These are phyloP conservation scores for Rhodotorula mucilaginosa DNA, from an alignment of 1,284 basidiomycete species.

Conservation along the genomic window DNA sequence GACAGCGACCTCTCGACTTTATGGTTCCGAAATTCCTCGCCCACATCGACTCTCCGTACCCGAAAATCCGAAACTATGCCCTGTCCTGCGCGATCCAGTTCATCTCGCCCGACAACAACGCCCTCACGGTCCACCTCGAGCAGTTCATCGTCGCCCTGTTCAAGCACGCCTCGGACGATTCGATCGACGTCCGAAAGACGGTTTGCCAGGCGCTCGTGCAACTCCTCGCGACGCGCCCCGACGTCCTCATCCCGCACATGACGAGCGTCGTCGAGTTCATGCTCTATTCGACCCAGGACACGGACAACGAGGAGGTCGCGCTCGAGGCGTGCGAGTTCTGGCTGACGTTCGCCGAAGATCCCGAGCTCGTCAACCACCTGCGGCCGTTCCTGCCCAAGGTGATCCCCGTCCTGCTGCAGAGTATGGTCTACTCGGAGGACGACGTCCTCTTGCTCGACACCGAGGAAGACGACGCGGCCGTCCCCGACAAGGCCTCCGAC, in stretches of 20 bases:
- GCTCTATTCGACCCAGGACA: slow-evolving; percentile 96
- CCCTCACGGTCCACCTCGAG: slow-evolving; percentile 68
- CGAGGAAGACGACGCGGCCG: slow-evolving; percentile 76
- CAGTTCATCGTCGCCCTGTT: slow-evolving; percentile 88
- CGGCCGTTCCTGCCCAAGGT: slow-evolving; percentile 82
- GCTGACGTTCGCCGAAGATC: slow-evolving; percentile 97
- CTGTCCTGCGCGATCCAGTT: slow-evolving; percentile 93
- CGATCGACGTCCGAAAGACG: slow-evolving; percentile 85
- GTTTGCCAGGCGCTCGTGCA: slow-evolving; percentile 95
- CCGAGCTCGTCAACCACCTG: slow-evolving; percentile 76
- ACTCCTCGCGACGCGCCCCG: slow-evolving; percentile 85
- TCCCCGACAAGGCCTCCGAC: slow-evolving; percentile 80
- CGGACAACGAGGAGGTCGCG: slow-evolving; percentile 81
- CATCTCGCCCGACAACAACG: slow-evolving; percentile 64
- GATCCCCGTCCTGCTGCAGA: slow-evolving; percentile 88
- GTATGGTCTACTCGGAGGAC: slow-evolving; percentile 96
- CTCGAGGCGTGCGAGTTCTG: slow-evolving; percentile 99
- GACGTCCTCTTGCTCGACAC: slow-evolving; percentile 93
- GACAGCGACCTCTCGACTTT: slow-evolving; percentile 71
- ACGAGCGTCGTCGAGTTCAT: slow-evolving; percentile 95
- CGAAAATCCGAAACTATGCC: slow-evolving; percentile 89
- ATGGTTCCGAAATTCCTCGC: slow-evolving; percentile 93
- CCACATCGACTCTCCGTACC: slow-evolving; percentile 60
- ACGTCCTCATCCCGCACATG: slow-evolving; percentile 96
- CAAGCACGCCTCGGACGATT: slow-evolving; percentile 88